Conservation (phyloP, 2,329 filamentous ascomycete species). For the Sporothrix globosa region DNA sequence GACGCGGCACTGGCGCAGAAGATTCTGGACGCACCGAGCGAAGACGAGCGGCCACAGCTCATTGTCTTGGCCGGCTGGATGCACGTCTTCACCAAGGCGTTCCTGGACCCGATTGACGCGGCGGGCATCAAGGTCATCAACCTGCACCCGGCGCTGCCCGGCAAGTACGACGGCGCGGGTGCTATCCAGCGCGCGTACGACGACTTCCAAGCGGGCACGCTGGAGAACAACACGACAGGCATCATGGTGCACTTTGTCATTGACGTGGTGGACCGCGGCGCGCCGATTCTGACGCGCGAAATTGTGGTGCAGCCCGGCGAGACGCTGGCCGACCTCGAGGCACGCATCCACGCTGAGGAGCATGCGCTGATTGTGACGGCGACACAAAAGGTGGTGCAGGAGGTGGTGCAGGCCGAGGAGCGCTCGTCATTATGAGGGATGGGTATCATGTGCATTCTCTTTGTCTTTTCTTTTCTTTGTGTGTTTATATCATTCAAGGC, state of each 20-base stretch:
- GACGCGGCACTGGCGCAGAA: constrained; percentile 73
- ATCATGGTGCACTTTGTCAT: constrained; percentile 91
- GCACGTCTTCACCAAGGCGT: constrained; percentile 73
- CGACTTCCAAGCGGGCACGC: constrained; percentile 66
- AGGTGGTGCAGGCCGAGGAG: constrained; percentile 42
- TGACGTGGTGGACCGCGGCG: constrained; percentile 76
- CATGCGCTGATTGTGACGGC: constrained; percentile 80
- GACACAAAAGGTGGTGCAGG: constrained; percentile 54
- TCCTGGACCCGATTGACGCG: constrained; percentile 68
- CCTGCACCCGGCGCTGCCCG: constrained; percentile 74
- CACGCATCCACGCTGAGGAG: constrained; percentile 75
- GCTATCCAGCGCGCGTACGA: constrained; percentile 79
- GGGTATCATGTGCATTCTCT: not conserved
- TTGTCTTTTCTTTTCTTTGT: not conserved
- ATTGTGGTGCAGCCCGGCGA: constrained; percentile 68
- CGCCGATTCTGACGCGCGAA: constrained; percentile 70
- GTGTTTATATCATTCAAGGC: not conserved
- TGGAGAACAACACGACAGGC: constrained; percentile 72
- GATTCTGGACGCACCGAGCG: constrained; percentile 53
- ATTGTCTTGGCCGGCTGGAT: constrained; percentile 86
- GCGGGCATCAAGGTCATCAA: constrained; percentile 75
- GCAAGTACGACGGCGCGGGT: constrained; percentile 73
- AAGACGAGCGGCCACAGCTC: constrained; percentile 66
- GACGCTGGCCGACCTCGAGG: constrained; percentile 66
- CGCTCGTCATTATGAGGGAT: not conserved